Evolutionary conservation across 2,329 filamentous ascomycete species (phyloP).

Genomic region (Diaporthe longicolla): DNA sequence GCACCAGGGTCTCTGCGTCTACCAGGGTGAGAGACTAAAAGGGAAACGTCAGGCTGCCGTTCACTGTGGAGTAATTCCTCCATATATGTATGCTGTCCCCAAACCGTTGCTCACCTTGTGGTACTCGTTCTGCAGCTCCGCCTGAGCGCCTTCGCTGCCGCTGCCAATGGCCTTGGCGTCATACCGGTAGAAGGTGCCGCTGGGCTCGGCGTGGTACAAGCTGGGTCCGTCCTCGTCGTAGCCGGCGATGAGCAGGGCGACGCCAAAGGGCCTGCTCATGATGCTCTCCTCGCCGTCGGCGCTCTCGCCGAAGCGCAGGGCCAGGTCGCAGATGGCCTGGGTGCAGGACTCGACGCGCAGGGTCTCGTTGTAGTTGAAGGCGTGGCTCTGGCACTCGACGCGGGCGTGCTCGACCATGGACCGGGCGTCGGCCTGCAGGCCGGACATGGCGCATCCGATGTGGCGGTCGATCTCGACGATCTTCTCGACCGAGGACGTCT

Average conservation of each 20-base stretch:
- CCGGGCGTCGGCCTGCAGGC: slow-evolving; percentile 95
- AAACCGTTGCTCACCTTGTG: slow-evolving; percentile 75
- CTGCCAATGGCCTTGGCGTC: slow-evolving; percentile 99
- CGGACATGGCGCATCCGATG: slow-evolving; percentile 99
- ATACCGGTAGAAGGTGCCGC: slow-evolving; percentile 98
- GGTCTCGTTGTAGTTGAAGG: slow-evolving; percentile 97
- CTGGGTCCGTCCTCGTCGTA: slow-evolving; percentile 98
- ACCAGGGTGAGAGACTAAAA: slow-evolving; percentile 84
- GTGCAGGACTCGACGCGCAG: slow-evolving; percentile 97
- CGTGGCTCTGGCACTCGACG: slow-evolving; percentile 96
- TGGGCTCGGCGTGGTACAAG: slow-evolving; percentile 98
- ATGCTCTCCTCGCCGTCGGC: slow-evolving; percentile 98
- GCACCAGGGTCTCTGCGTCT: slow-evolving; percentile 93
- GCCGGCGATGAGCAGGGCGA: slow-evolving; percentile 94
- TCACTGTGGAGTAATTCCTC: not conserved
- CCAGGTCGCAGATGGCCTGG: slow-evolving; percentile 97
- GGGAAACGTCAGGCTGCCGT: not conserved
- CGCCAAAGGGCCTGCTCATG: slow-evolving; percentile 97
- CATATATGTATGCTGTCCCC: not conserved
- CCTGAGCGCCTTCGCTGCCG: slow-evolving; percentile 96
- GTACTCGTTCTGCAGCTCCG: slow-evolving; percentile 98
- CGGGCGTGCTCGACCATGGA: slow-evolving; percentile 99
- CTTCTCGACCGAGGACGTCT: slow-evolving; percentile 98
- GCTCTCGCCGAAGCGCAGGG: slow-evolving; percentile 95
- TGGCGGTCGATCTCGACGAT: slow-evolving; percentile 99